These are phyloP conservation scores for Tillandsia leiboldiana DNA, from an alignment of 176 grass and related monocot species.

Conservation along the genomic window DNA sequence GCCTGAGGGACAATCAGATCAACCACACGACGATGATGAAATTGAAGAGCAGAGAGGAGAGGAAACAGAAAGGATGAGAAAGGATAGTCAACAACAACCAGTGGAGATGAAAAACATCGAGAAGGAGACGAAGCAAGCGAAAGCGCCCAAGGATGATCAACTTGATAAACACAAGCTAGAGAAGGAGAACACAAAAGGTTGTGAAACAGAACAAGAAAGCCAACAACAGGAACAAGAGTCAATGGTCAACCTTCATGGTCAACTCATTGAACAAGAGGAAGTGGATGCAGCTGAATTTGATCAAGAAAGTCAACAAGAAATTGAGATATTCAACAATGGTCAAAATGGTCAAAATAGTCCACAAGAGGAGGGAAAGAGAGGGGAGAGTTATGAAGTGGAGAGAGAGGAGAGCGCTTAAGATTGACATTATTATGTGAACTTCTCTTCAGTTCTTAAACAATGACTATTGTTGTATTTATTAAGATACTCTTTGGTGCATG, in stretches of 20 bases:
- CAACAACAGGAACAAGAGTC: not conserved
- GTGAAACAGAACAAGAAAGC: not conserved
- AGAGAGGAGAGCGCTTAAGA: not conserved
- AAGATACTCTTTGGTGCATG: too few relatives aligned
- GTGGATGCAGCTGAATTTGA: not conserved
- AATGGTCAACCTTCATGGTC: too few relatives aligned
- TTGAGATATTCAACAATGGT: not conserved
- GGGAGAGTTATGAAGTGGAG: not conserved
- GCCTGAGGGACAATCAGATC: not conserved
- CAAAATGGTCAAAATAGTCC: not conserved
- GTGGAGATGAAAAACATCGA: not conserved
- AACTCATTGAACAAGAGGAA: too few relatives aligned
- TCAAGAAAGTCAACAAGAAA: not conserved
- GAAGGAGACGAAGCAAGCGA: not conserved
- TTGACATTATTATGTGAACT: too few relatives aligned
- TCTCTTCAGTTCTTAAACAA: too few relatives aligned
- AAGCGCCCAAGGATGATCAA: not conserved
- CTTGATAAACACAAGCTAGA: not conserved
- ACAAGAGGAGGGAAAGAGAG: not conserved
- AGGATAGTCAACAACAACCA: not conserved
- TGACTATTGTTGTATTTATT: too few relatives aligned
- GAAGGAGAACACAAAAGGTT: not conserved
- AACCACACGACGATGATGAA: not conserved
- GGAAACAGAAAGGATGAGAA: not conserved
- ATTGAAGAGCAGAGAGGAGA: not conserved